These are phyloP conservation scores for Neurospora sp. DNA, from an alignment of 495 filamentous ascomycete genomes.

Conservation along the genomic window DNA sequence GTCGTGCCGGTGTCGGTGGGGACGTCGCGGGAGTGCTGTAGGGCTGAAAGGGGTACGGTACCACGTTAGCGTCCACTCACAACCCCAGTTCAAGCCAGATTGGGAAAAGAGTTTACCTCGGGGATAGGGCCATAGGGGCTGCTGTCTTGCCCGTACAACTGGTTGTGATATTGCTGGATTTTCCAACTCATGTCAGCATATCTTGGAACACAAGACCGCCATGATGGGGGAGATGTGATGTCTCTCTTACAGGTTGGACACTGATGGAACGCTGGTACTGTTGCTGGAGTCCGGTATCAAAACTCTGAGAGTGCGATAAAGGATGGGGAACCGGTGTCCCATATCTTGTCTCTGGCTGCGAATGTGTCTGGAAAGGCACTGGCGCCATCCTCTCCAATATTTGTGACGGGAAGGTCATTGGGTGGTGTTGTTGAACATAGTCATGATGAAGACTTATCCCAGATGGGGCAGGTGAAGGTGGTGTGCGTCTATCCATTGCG, in stretches of 20 bases:
- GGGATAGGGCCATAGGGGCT: slow-evolving; percentile 22
- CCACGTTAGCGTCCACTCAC: slow-evolving; percentile 5
- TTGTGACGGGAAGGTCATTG: slow-evolving; percentile 20
- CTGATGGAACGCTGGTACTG: slow-evolving; percentile 13
- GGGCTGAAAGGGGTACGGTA: slow-evolving; percentile 14
- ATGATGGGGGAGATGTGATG: background rate
- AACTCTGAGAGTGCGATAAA: slow-evolving; percentile 9
- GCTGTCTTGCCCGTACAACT: slow-evolving; percentile 26
- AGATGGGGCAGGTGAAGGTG: slow-evolving; percentile 33
- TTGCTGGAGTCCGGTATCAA: slow-evolving; percentile 15
- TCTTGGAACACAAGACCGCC: background rate
- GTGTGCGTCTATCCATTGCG: slow-evolving; percentile 27
- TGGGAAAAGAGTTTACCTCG: slow-evolving; percentile 7
- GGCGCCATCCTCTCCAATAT: background rate
- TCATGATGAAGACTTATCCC: slow-evolving; percentile 33
- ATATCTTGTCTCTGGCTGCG: slow-evolving; percentile 33
- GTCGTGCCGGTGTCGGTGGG: slow-evolving; percentile 35
- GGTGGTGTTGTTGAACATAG: slow-evolving; percentile 42
- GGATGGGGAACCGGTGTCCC: slow-evolving; percentile 27
- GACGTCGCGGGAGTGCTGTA: slow-evolving; percentile 44
- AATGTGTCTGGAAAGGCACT: slow-evolving; percentile 23
- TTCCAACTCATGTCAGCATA: slow-evolving; percentile 5
- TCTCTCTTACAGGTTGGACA: slow-evolving; percentile 12
- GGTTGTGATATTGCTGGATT: slow-evolving; percentile 22
- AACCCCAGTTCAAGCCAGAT: background rate